These are phyloP conservation scores for Termitomyces sp. DNA, from an alignment of 768 basidiomycete species.

Conservation along the genomic window DNA sequence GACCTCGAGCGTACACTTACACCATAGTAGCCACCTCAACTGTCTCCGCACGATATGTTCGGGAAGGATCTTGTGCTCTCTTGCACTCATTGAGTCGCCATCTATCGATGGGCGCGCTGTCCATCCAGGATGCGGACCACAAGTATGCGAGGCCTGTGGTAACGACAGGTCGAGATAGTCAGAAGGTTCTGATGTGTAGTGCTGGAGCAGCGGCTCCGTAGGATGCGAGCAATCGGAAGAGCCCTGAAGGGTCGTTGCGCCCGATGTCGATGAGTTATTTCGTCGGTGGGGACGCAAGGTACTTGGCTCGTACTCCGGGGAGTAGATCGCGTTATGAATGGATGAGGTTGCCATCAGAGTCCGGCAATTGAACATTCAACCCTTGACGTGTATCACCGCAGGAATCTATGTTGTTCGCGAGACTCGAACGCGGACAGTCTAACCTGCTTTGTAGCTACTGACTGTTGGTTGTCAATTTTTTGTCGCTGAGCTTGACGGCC, in stretches of 20 bases:
- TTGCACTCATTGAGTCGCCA: constrained; percentile 18
- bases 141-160: constrained; percentile 24
- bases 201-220: constrained; percentile 36
- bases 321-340: constrained; percentile 49
- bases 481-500: constrained; percentile 2
- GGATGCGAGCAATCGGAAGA: constrained; percentile 35
- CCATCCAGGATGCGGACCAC: constrained; percentile 19
- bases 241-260: constrained; percentile 27
- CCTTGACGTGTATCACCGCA: constrained; percentile 9
- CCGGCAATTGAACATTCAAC: constrained; percentile 12
- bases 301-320: constrained; percentile 24
- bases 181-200: constrained; percentile 21
- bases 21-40: constrained; percentile 22
- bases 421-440: neutral
- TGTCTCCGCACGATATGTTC: constrained; percentile 19
- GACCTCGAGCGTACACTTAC: constrained; percentile 24
- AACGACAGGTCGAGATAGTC: constrained; percentile 28
- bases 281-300: constrained; percentile 38
- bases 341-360: constrained; percentile 51
- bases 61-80: constrained; percentile 23
- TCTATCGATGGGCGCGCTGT: constrained; percentile 21
- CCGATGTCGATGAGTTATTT: constrained; percentile 31
- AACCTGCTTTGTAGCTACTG: neutral
- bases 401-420: neutral
- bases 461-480: neutral